Evolutionary conservation across 495 filamentous ascomycete species (phyloP), one percentile per base, ranked within the genome.

Genomic region (Cercophora scortea): DNA sequence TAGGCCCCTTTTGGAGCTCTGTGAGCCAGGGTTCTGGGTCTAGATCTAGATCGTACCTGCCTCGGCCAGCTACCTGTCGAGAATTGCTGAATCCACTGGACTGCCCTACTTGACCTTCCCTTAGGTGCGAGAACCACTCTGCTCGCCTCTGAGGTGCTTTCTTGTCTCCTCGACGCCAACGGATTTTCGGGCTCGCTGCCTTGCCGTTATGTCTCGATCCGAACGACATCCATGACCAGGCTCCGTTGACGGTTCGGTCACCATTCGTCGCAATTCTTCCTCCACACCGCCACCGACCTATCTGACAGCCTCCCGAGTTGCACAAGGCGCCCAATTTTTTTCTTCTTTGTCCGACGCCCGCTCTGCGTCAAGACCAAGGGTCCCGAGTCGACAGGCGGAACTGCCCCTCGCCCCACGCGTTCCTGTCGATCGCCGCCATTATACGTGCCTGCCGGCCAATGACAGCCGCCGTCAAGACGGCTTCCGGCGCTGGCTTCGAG

Each of bases 401-500:
- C 45, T 44, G 42, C 38, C 50, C 57, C 53, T 48, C 51, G n/a
- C 51, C 32, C 62, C 53, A 18, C 43, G 19, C 43, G 57, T 62
- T 61, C 57, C 61, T 62, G 61, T 54, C 57, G 61, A 62, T 61
- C 59, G 45, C 64, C 61, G 51, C 49, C 35, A 39, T 49, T 52
- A 58, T n/a, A n/a, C n/a, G n/a, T n/a, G n/a, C 55, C 59, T 32
- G 49, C 56, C n/a, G 47, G 55, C 53, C 55, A 59, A 55, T 56
- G 49, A 52, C 44, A 42, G 50, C 43, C 42, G 45, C 34, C n/a
- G 15, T 19, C 34, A 42, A 47, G 38, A 49, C 25, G 9, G 38
- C 45, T 36, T 33, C 53, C 45, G 52, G 47, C 48, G 45, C 40
- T 11, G 15, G 25, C 42, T n/a, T 34, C 25, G 42, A 51, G 40